Evolutionary conservation across 208 protist species (phyloP), one percentile per base, ranked within the genome.

Genomic region (Trypanosoma scelopori): DNA sequence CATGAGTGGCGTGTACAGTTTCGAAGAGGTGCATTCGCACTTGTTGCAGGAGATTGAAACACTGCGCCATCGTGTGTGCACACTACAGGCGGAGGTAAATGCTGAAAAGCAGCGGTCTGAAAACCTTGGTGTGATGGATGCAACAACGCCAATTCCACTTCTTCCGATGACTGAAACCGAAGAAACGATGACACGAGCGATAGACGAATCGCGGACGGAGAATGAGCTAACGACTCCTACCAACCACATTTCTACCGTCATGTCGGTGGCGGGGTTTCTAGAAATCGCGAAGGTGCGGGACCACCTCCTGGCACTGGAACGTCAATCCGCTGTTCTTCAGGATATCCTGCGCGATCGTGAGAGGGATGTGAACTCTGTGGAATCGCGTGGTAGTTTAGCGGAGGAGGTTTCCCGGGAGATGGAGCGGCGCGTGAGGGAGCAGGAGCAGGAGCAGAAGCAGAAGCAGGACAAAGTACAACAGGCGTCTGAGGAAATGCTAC

Each of bases 61-160:
- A 23, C 50, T 83, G 37, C 69, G 71, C 18, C 23, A 78, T 43
- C 76, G 69, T 47, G 70, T 83, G 9, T 22, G n/a, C 30, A 47
- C 63, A 25, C 68, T 84, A 12, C 74, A 80, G 58, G 67, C 64
- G 43, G 71, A 77, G 41, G 39, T 72, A 0, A 55, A 65, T 37
- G 61, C 62, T 63, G 57, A 72, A 30, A 62, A 65, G 16, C 53
- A 68, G 47, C 62, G 30, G 20, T 20, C 56, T 2, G 27, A 41
- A 48, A 43, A 20, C 1, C 5, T 28, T 59, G 25, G 5, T 35
- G 12, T 1, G 12, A 20, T 50, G 16, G 37, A 35, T 53, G 6
- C 1, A 18, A 51, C 5, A 45, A 32, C n/a, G 35, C 25, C 18
- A 52, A 1, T 27, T n/a, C n/a, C n/a, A n/a, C n/a, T n/a, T n/a